A percentile compares a stretch with the other conserved stretches of the same genome.
phyloP scores from a whole-genome alignment of 768 basidiomycete species.

The Panaeolus papilionaceus region DNA sequence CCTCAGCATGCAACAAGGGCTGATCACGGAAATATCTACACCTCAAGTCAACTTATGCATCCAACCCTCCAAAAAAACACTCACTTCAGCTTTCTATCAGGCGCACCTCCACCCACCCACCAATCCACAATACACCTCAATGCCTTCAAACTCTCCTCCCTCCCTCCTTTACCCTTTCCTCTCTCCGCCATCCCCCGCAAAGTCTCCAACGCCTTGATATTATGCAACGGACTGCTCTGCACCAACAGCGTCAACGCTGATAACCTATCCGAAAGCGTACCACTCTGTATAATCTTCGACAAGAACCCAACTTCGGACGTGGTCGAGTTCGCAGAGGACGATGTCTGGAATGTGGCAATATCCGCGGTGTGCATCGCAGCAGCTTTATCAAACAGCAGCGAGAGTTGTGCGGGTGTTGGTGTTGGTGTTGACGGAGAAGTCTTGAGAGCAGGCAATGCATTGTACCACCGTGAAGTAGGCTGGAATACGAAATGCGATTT shows the following conservation, averaged over 20 bases:
- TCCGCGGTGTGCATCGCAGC: slow-evolving; percentile 51
- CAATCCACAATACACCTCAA: slow-evolving; percentile 93
- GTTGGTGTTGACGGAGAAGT: slow-evolving; percentile 32
- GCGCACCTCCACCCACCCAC: slow-evolving; percentile 96
- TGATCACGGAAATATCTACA: slow-evolving; percentile 93
- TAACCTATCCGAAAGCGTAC: slow-evolving; percentile 91
- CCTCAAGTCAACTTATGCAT: slow-evolving; percentile 13
- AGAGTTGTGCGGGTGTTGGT: slow-evolving; percentile 50
- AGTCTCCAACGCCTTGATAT: slow-evolving; percentile 78
- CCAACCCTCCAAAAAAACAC: slow-evolving; percentile 30
- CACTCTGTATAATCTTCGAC: slow-evolving; percentile 82
- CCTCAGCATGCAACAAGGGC: slow-evolving; percentile 64
- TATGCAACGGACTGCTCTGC: slow-evolving; percentile 87
- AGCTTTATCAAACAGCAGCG: slow-evolving; percentile 53
- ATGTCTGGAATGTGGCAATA: slow-evolving; percentile 51
- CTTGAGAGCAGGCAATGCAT: slow-evolving; percentile 46
- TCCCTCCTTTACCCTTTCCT: slow-evolving; percentile 82
- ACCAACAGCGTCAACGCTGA: slow-evolving; percentile 91
- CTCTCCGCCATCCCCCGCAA: slow-evolving; percentile 78
- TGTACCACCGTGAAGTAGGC: slow-evolving; percentile 63
- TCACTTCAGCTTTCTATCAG: slow-evolving; percentile 84
- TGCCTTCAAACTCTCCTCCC: slow-evolving; percentile 93
- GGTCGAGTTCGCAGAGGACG: slow-evolving; percentile 61
- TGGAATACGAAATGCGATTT: slow-evolving; percentile 46
- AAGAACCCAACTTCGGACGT: slow-evolving; percentile 84